A percentile compares a stretch with the other conserved stretches of the same genome.
phyloP scores from a whole-genome alignment of 1,284 basidiomycete genomes.

The Irpex sp. region DNA sequence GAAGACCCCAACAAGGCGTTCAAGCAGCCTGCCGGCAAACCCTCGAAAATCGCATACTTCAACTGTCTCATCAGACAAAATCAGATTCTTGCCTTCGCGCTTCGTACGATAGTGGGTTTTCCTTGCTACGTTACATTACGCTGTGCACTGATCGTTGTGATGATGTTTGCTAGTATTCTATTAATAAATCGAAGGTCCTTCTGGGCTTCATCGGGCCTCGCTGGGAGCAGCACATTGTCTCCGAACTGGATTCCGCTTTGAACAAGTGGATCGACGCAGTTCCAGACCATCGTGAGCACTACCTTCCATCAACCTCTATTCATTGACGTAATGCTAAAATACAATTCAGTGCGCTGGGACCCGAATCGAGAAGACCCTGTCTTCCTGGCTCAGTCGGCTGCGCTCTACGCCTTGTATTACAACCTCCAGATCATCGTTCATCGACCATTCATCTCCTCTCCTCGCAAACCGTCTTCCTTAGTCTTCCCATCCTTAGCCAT shows the following conservation, averaged over 20 bases:
- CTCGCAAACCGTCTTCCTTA: conserved; percentile 37
- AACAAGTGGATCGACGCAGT: conserved; percentile 63
- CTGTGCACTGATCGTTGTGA: neutral
- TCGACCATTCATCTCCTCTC: conserved; percentile 59
- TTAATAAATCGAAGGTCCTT: conserved; percentile 48
- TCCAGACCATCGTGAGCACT: conserved; percentile 40
- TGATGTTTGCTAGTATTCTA: conserved; percentile 42
- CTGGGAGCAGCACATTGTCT: conserved; percentile 52
- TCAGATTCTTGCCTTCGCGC: conserved; percentile 51
- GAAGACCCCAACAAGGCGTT: conserved; percentile 39
- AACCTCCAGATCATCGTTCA: conserved; percentile 56
- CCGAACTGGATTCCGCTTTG: conserved; percentile 56
- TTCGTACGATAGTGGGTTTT: conserved; percentile 48
- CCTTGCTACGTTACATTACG: neutral
- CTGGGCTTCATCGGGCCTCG: conserved; percentile 45
- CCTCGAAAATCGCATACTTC: conserved; percentile 46
- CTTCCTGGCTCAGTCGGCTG: conserved; percentile 53
- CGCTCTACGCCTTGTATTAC: conserved; percentile 54
- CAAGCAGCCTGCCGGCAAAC: conserved; percentile 43
- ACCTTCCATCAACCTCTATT: neutral
- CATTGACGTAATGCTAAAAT: neutral
- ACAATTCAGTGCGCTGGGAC: conserved; percentile 55
- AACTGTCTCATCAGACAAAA: conserved; percentile 51
- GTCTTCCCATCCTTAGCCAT: conserved; percentile 59
- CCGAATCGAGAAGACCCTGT: conserved; percentile 42